Evolutionary conservation across 2,329 filamentous ascomycete species (phyloP).

Genomic region (Aspergillus phoenicis): DNA sequence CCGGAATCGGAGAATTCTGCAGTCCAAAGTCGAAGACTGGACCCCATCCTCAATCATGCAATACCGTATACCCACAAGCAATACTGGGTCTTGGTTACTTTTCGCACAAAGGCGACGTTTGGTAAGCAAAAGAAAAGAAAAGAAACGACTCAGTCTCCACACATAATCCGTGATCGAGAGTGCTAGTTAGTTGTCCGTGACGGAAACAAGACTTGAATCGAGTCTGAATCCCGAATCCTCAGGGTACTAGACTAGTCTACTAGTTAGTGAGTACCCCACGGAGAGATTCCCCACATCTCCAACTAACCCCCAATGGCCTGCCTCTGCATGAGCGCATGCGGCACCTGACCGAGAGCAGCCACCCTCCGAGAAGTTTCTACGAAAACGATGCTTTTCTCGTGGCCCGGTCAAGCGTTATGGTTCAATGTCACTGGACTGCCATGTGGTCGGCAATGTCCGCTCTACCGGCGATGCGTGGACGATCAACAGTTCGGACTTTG

Average conservation of each 20-base stretch:
- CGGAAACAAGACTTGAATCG: not conserved
- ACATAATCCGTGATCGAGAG: not conserved
- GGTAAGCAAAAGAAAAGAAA: not conserved
- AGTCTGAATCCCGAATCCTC: not conserved
- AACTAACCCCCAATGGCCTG: not conserved
- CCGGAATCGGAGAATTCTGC: not conserved
- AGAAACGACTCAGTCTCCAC: not conserved
- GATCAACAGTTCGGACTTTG: not conserved
- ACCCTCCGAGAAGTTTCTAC: not conserved
- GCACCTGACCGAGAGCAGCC: not conserved
- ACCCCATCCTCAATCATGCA: not conserved
- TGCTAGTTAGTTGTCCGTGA: not conserved
- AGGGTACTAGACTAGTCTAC: too few species aligned
- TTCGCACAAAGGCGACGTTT: too few species aligned
- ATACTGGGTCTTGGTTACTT: not conserved
- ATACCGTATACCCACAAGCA: not conserved
- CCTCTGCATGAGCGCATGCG: not conserved
- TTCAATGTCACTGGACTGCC: not conserved
- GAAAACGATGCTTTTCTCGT: not conserved
- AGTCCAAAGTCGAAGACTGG: not conserved
- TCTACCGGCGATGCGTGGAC: not conserved
- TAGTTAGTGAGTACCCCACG: not conserved
- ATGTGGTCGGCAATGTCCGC: not conserved
- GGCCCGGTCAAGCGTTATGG: not conserved
- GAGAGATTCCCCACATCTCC: conserved; percentile 10